Percentiles rank a stretch among this genome's conserved stretches.
phyloP scores from a whole-genome alignment of 2,329 filamentous ascomycete species.

The Harringtonia lauricola region DNA sequence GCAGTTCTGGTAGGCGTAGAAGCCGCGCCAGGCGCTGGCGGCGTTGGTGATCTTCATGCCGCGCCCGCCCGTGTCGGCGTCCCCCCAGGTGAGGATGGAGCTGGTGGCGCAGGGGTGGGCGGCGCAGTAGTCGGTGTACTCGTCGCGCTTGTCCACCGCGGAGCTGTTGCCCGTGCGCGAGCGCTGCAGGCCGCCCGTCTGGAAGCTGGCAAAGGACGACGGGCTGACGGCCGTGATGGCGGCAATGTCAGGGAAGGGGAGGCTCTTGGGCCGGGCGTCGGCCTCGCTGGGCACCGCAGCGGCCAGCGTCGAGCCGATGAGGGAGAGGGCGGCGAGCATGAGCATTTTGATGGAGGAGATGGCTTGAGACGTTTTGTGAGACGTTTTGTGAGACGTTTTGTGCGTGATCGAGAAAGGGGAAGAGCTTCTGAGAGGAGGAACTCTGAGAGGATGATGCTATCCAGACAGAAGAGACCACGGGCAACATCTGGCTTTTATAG shows the following conservation, averaged over 20 bases:
- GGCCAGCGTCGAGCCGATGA: neutral
- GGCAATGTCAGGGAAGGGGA: neutral
- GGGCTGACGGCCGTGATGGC: conserved; percentile 1
- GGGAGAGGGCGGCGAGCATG: neutral
- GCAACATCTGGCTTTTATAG: no score
- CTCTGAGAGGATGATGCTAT: no score
- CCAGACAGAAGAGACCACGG: no score
- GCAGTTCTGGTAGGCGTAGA: conserved; percentile 6
- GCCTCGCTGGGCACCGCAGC: neutral
- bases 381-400: no score
- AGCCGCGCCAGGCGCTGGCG: conserved; percentile 5
- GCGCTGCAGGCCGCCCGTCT: conserved; percentile 1
- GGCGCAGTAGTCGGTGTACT: neutral
- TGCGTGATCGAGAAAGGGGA: no score
- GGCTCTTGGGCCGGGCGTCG: neutral
- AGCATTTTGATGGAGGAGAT: neutral
- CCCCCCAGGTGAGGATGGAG: conserved; percentile 1
- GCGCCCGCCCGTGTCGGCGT: conserved; percentile 2
- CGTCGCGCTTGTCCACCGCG: neutral
- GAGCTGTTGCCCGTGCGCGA: neutral
- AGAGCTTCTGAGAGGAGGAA: no score
- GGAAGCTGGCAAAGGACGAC: neutral
- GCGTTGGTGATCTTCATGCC: conserved; percentile 7
- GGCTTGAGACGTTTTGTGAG: no score
- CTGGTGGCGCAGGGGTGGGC: neutral